Conservation (phyloP, 441 rosid genomes). For the Capsella rubella region DNA sequence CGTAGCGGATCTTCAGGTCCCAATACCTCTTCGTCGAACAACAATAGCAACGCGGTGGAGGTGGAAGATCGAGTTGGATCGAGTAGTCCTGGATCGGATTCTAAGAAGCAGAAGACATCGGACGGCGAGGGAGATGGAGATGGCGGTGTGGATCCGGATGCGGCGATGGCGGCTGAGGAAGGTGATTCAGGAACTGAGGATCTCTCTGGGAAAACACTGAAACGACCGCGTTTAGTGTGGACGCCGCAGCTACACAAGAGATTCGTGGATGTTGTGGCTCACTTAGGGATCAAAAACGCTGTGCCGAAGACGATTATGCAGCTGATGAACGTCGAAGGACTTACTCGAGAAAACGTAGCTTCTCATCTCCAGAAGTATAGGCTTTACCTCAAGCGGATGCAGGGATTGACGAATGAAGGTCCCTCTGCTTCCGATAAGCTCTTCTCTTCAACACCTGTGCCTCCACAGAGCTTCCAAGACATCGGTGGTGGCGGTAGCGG, state of each 20-base stretch:
- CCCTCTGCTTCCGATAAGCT: constrained; percentile 78
- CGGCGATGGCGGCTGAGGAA: constrained; percentile 45
- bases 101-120: constrained; percentile 64
- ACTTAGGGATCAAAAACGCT: constrained; percentile 89
- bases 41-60: constrained; percentile 48
- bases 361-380: constrained; percentile 95
- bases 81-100: constrained; percentile 56
- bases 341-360: constrained; percentile 96
- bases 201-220: constrained; percentile 59
- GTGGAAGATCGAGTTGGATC: constrained; percentile 53
- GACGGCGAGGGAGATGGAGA: constrained; percentile 39
- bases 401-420: constrained; percentile 70
- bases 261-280: constrained; percentile 93
- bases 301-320: constrained; percentile 99
- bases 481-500: constrained; percentile 41
- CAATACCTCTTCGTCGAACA: constrained; percentile 44
- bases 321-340: constrained; percentile 96
- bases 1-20: constrained; percentile 46
- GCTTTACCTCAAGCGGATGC: constrained; percentile 89
- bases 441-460: constrained; percentile 80
- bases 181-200: constrained; percentile 61
- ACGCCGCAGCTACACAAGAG: constrained; percentile 98
- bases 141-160: constrained; percentile 50
- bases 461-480: constrained; percentile 67
- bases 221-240: constrained; percentile 93